Base-by-base conservation (phyloP, 257 asterid species). In the Eucommia ulmoides region DNA sequence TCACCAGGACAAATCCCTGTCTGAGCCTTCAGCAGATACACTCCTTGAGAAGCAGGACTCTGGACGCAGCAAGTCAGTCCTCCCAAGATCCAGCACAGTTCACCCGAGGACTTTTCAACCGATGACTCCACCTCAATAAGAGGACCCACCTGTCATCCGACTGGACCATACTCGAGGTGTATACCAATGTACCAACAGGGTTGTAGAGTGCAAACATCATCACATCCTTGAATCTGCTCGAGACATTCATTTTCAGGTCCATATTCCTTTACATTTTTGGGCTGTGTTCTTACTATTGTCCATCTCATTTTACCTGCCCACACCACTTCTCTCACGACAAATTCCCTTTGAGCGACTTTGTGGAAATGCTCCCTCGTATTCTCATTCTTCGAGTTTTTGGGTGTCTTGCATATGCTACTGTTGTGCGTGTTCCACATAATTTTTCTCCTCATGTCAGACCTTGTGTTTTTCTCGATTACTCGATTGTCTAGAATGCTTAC, bases 261-360 rank as follows among this genome's bases (percentile, higher is more conserved):
- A 38, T 14, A 1, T 38, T 38, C 44, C 44, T 51, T 26, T 51
- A 25, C 41, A 51, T 18, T 51, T 51, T 51, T 51, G n/a, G n/a
- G n/a, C n/a, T n/a, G 55, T 25, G 55, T 51, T 18, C 29, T 9
- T 19, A 25, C 22, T 24, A 24, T 18, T 17, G 19, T 51, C 14
- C 42, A 51, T 26, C 18, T 51, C 19, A 51, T 51, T 29, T 26
- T 10, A 45, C 19, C 29, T 51, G n/a, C 55, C 55, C 44, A 51
- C 55, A 26, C 44, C 44, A 24, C 44, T 51, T 11, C 45, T 51
- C 1, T 51, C 44, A 24, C 14, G 17, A 7, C 45, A 38, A 1
- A 38, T 19, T 38, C 45, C 1, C n/a, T n/a, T n/a, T n/a, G n/a
- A n/a, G n/a, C n/a, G 12, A 38, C 45, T 38, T 15, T 38, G n/a